Evolutionary conservation across 1,139 yeast species (phyloP), one percentile per base, ranked within the genome.

Genomic region (Diutina mesorugosa): DNA sequence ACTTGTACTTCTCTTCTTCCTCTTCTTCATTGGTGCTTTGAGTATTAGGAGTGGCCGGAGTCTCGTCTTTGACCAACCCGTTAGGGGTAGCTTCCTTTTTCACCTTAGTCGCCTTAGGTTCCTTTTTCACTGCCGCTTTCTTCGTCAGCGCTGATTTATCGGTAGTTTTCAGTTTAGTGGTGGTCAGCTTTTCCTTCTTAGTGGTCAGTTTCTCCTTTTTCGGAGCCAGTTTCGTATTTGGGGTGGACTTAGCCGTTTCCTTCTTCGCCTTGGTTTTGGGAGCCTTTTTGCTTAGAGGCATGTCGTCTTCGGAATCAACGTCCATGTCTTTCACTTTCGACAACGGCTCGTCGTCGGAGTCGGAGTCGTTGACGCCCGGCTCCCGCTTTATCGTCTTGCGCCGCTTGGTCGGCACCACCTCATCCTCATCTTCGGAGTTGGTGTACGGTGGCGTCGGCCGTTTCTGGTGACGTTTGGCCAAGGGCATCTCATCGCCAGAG

Each of bases 1-100:
- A 87, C 66, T 81, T 85, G 68, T 81, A 87, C 5, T 73, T 75
- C 8, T 79, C 87, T 4, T 81, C 87, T 28, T 81, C 87, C 8
- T 82, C 89, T 18, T 77, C 83, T 1, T 35, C 41, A 35, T 6
- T 2, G n/a, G 38, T n/a, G 14, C 51, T 29, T 28, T 14, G n/a
- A 28, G 29, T 14, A 47, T 38, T 21, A 10, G 26, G 9, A n/a
- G 35, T 28, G 41, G 12, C 29, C 6, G 35, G 35, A 4, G 45
- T 21, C 18, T 30, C 45, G 5, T 60, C 35, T 56, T 54, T 54
- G 2, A 46, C 32, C 28, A 54, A 58, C 30, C 51, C 47, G 18
- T 57, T 58, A 10, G 50, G 47, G 14, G 53, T 47, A 4, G 55
- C 52, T 4, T 30, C 53, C 45, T 50, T 50, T 8, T n/a, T 50